A percentile compares a stretch with the other conserved stretches of the same genome.
Evolutionary conservation across 2,329 filamentous ascomycete genomes (phyloP).

Genomic region (Rasamsonia emersonii): DNA sequence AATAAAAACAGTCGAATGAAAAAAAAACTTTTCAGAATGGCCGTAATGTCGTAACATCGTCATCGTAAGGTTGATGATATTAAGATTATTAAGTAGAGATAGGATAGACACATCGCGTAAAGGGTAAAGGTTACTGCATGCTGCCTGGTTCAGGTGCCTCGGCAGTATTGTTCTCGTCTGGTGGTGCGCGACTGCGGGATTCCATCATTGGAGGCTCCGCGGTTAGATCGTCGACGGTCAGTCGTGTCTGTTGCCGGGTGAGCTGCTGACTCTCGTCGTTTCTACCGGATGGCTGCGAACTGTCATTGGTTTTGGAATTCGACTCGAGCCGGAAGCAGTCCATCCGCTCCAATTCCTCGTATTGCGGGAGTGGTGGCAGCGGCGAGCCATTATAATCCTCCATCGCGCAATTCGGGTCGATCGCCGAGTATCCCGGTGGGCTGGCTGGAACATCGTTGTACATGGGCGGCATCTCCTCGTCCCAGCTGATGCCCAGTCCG

Average conservation of each 20-base stretch:
- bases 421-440: conserved; percentile 60
- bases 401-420: conserved; percentile 34
- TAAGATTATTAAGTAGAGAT: conserved; percentile 3
- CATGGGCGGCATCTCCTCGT: conserved; percentile 86
- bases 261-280: too few species aligned
- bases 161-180: too few species aligned
- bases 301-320: background rate
- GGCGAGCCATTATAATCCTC: conserved; percentile 38
- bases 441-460: conserved; percentile 89
- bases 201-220: conserved; percentile 9
- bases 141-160: conserved; percentile 1
- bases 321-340: conserved; percentile 13
- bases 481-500: conserved; percentile 89
- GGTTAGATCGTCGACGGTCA: conserved; percentile 25
- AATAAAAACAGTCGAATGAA: too few species aligned
- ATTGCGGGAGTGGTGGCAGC: conserved; percentile 31
- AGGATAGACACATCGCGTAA: too few species aligned
- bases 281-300: conserved; percentile 1
- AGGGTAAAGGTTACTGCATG: too few species aligned
- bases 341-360: conserved; percentile 40
- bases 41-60: too few species aligned
- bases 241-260: conserved; percentile 17
- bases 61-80: too few species aligned
- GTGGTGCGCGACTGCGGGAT: conserved; percentile 4
- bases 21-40: too few species aligned